These are phyloP conservation scores for Lasiodiplodia gonubiensis DNA, from an alignment of 2,329 filamentous ascomycete genomes.

Conservation along the genomic window DNA sequence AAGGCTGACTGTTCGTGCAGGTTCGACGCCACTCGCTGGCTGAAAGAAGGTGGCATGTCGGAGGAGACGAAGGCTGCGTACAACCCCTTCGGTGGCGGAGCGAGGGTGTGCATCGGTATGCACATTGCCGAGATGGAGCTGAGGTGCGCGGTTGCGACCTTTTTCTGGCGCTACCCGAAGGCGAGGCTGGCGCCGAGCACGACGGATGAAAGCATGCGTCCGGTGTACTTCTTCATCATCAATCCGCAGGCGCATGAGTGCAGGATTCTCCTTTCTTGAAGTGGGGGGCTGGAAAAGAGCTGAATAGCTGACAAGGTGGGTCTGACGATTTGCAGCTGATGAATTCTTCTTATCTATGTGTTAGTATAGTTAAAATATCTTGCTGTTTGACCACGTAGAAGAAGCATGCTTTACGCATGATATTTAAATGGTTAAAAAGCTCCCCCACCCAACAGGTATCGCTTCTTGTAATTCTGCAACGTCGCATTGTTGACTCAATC, in stretches of 20 bases:
- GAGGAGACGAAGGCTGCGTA: conserved; percentile 58
- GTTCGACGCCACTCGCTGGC: conserved; percentile 43
- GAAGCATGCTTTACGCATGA: too few species aligned
- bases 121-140: conserved; percentile 69
- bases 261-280: conserved; percentile 40
- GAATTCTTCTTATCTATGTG: too few species aligned
- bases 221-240: conserved; percentile 53
- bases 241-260: conserved; percentile 51
- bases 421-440: too few species aligned
- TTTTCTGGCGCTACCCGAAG: conserved; percentile 56
- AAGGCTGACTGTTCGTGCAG: conserved; percentile 30
- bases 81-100: conserved; percentile 72
- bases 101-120: conserved; percentile 70
- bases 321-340: too few species aligned
- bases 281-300: too few species aligned
- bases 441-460: too few species aligned
- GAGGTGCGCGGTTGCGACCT: conserved; percentile 56
- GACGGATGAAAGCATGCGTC: conserved; percentile 49
- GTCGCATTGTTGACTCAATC: too few species aligned
- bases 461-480: too few species aligned
- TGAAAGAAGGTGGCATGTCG: conserved; percentile 32
- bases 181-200: conserved; percentile 37
- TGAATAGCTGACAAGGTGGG: too few species aligned
- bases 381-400: too few species aligned
- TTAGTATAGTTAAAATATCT: too few species aligned